Percentiles rank a stretch among this genome's conserved stretches.
Evolutionary conservation across 257 asterid genomes (phyloP).

Genomic region (Jaltomata sinuosa): DNA sequence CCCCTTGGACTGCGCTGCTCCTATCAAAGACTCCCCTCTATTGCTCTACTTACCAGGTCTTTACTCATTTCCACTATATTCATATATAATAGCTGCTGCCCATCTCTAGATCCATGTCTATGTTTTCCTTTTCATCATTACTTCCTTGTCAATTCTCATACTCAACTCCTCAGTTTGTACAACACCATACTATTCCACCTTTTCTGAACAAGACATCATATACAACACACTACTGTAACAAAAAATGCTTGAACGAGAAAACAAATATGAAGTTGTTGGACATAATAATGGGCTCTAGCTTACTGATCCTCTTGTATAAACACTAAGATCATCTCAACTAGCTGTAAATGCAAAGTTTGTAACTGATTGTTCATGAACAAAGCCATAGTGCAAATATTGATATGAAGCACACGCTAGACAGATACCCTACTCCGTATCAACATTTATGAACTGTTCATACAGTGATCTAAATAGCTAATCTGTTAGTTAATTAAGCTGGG

Average conservation of each 20-base stretch:
- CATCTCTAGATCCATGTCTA: too few relatives aligned
- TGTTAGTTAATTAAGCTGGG: neutral
- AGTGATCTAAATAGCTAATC: neutral
- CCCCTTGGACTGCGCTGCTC: conserved; percentile 40
- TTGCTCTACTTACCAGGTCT: conserved; percentile 74
- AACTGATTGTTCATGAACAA: neutral
- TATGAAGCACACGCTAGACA: neutral
- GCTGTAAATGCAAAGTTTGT: neutral
- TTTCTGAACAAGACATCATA: too few relatives aligned
- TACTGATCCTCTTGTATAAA: neutral
- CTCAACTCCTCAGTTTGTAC: too few relatives aligned
- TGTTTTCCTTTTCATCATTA: too few relatives aligned
- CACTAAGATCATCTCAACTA: neutral
- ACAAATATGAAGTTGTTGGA: neutral
- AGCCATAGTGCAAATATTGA: neutral
- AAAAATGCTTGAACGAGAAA: neutral
- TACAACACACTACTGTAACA: too few relatives aligned
- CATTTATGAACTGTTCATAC: neutral
- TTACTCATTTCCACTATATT: too few relatives aligned
- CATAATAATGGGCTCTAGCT: neutral
- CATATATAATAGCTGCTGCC: too few relatives aligned
- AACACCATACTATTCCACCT: too few relatives aligned
- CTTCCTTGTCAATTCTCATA: too few relatives aligned
- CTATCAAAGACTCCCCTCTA: conserved; percentile 35
- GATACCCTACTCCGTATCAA: neutral